Base-by-base conservation (phyloP, 495 filamentous ascomycete species). In the Penicillium crystallinum region DNA sequence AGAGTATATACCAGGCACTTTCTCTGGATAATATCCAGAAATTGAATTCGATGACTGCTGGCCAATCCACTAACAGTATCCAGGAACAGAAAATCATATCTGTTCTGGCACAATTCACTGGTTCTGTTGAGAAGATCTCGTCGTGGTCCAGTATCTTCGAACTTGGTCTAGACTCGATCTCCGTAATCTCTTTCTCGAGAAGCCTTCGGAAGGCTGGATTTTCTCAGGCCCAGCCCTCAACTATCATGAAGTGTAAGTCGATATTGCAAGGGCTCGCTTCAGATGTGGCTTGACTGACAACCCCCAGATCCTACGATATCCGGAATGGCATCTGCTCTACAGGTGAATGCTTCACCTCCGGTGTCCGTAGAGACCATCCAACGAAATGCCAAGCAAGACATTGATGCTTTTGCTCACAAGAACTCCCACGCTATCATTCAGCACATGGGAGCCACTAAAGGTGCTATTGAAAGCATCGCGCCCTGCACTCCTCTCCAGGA, bases 401-500 rank as follows among this genome's bases (percentile, higher is more conserved):
- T 88, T 11, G 68, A 74, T 34, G 83, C 81, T 17, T 81, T 80
- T 56, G 68, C 67, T 11, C 82, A 85, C 50, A 77, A 72, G 37
- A 69, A 85, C 60, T 64, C 74, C 1, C 67, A 72, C 46, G 58
- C 57, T 6, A 67, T 80, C 17, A 76, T 76, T 21, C 67, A 71
- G 21, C 67, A 66, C 3, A 67, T 90, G 0, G 64, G 63, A 1
- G 45, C 81, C 6, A 33, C 55, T 2, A 53, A 59, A 5, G 54
- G 69, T 17, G 69, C 81, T n/a, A 76, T 95, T 9, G 81, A 90
- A 57, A 75, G 76, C 27, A 81, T 95, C 48, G 77, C 81, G 1
- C 90, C 87, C 9, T 91, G 89, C 56, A 90, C 89, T 0, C 77
- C 89, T 0, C 69, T 93, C 2, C 89, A 95, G 58, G 79, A 89